A percentile compares a stretch with the other conserved stretches of the same genome.
These are phyloP conservation scores for Coemansia sp. DNA, from an alignment of 192 early-diverging fungal species.

Conservation along the genomic window DNA sequence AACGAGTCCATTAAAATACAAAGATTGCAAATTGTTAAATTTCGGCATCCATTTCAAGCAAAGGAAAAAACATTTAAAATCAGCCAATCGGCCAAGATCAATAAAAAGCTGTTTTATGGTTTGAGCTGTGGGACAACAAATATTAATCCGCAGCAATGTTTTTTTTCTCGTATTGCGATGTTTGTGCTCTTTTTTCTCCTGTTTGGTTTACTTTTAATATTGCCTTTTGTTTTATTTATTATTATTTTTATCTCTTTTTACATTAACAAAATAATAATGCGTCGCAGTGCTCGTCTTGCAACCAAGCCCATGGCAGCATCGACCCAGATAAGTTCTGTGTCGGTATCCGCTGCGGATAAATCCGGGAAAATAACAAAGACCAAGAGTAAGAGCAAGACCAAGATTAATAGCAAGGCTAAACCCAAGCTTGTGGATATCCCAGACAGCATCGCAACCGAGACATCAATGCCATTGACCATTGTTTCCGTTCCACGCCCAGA, in stretches of 20 bases:
- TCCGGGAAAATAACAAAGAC: conserved; percentile 10
- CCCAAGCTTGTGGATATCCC: background rate
- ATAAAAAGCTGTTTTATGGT: too few relatives aligned
- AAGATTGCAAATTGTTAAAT: background rate
- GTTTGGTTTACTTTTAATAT: background rate
- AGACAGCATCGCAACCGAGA: background rate
- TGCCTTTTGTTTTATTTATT: conserved; percentile 3
- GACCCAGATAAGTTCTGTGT: background rate
- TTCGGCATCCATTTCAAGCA: background rate
- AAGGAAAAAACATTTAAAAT: background rate
- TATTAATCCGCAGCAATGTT: background rate
- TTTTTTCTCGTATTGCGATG: background rate
- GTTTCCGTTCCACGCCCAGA: background rate
- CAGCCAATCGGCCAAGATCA: too few relatives aligned
- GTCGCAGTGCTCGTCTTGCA: conserved; percentile 34
- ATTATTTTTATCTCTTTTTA: background rate
- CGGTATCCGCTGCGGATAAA: background rate
- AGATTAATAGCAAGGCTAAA: background rate
- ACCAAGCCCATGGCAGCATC: conserved; percentile 11
- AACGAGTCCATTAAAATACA: conserved; percentile 6
- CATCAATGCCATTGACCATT: background rate
- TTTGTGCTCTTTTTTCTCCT: background rate
- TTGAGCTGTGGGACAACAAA: too few relatives aligned
- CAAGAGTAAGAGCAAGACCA: conserved; percentile 2
- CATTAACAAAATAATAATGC: background rate